Conservation (phyloP, 2,329 filamentous ascomycete genomes). For the Scleromitrula shiraiana region DNA sequence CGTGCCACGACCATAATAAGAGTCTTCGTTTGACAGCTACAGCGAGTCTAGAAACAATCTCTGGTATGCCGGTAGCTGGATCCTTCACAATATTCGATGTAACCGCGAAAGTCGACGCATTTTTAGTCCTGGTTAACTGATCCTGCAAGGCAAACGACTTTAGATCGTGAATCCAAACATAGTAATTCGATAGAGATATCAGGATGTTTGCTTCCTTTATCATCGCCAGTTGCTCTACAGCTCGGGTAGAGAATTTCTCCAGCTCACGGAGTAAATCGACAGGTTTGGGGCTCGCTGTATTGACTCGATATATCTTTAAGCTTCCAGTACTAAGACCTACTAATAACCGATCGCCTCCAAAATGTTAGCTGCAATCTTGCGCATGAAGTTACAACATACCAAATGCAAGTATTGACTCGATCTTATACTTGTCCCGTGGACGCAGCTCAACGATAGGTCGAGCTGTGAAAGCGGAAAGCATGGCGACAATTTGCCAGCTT, state of each 20-base stretch:
- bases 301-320: conserved; percentile 85
- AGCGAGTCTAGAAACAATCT: conserved; percentile 84
- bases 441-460: conserved; percentile 95
- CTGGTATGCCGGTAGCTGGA: conserved; percentile 73
- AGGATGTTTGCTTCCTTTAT: conserved; percentile 93
- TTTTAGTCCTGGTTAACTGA: conserved; percentile 72
- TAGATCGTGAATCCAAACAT: conserved; percentile 84
- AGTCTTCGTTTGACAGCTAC: conserved; percentile 90
- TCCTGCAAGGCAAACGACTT: conserved; percentile 77
- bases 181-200: conserved; percentile 82
- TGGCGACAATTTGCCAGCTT: conserved; percentile 38
- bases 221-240: conserved; percentile 87
- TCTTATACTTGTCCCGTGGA: conserved; percentile 90
- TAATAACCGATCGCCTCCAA: conserved; percentile 73
- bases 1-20: conserved; percentile 90
- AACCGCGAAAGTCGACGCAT: conserved; percentile 82
- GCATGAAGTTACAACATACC: conserved; percentile 41
- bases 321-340: conserved; percentile 86
- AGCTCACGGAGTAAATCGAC: conserved; percentile 85
- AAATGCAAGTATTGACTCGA: conserved; percentile 90
- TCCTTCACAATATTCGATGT: conserved; percentile 96
- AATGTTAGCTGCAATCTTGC: conserved; percentile 13
- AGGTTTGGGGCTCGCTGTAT: conserved; percentile 48
- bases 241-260: conserved; percentile 85
- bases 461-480: conserved; percentile 97